A percentile compares a stretch with the other conserved stretches of the same genome.
These are phyloP conservation scores for Vachellia pachyceras DNA, from an alignment of 306 rosid genomes.

Conservation along the genomic window DNA sequence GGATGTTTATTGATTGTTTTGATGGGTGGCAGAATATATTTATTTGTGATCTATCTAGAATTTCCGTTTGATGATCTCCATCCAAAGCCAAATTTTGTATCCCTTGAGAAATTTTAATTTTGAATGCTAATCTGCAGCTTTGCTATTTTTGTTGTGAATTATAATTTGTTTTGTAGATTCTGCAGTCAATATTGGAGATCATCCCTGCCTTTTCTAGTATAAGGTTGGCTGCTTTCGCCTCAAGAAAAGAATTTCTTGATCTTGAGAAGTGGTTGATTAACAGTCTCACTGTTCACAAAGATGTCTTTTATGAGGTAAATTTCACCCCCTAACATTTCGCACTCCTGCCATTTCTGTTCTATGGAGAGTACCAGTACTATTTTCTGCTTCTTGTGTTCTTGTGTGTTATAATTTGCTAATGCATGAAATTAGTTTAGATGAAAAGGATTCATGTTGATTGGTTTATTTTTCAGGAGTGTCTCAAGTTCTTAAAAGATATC, in stretches of 20 bases:
- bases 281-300: slow-evolving; percentile 68
- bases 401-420: slow-evolving; percentile 17
- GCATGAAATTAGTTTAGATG: slow-evolving; percentile 4
- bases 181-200: slow-evolving; percentile 67
- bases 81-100: slow-evolving; percentile 13
- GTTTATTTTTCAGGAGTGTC: slow-evolving; percentile 76
- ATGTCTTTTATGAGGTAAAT: slow-evolving; percentile 84
- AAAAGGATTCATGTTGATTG: slow-evolving; percentile 30
- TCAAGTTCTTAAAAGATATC: slow-evolving; percentile 76
- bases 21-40: background rate
- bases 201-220: slow-evolving; percentile 75
- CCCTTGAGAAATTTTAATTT: slow-evolving; percentile 1
- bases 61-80: background rate
- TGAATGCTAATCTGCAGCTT: slow-evolving; percentile 11
- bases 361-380: background rate
- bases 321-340: background rate
- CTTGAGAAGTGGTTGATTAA: slow-evolving; percentile 89
- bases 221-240: slow-evolving; percentile 90
- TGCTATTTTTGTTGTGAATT: slow-evolving; percentile 34
- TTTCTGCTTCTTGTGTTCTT: background rate
- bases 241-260: slow-evolving; percentile 77
- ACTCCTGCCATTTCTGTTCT: slow-evolving; percentile 3
- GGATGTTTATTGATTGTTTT: slow-evolving; percentile 27
- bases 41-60: background rate
- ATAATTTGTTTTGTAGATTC: slow-evolving; percentile 61